Evolutionary conservation across 257 asterid genomes (phyloP).

Genomic region (Solanum boliviense): DNA sequence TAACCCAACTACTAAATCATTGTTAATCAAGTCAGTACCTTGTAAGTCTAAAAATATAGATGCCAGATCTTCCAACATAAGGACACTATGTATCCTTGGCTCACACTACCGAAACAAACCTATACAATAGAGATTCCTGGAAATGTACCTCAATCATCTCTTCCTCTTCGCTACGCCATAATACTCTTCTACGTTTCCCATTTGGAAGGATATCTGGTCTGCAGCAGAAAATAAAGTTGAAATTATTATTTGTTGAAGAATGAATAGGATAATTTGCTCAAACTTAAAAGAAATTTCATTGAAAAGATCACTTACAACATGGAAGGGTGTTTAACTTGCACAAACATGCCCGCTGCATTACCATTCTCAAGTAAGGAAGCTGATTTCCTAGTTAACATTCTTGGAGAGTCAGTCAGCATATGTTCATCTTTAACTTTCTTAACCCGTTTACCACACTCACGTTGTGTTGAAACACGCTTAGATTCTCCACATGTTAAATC

Average conservation of each 20-base stretch:
- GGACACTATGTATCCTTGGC: background rate
- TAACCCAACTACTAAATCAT: background rate
- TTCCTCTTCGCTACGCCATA: slow-evolving; percentile 58
- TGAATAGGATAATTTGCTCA: background rate
- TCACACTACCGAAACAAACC: background rate
- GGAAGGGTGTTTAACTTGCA: slow-evolving; percentile 9
- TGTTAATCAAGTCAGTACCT: background rate
- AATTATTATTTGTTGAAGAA: background rate
- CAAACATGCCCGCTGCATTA: slow-evolving; percentile 11
- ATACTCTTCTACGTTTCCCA: slow-evolving; percentile 31
- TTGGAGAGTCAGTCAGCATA: slow-evolving; percentile 6
- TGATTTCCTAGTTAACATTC: slow-evolving; percentile 21
- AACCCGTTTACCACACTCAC: slow-evolving; percentile 5
- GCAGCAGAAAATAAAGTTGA: slow-evolving; percentile 15
- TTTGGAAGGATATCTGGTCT: slow-evolving; percentile 16
- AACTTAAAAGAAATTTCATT: background rate
- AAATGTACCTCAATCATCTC: slow-evolving; percentile 47
- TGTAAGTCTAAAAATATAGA: background rate
- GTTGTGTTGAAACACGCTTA: slow-evolving; percentile 9
- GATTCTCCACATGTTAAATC: slow-evolving; percentile 3
- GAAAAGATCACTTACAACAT: slow-evolving; percentile 23
- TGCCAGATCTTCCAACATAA: background rate
- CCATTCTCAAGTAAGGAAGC: slow-evolving; percentile 13
- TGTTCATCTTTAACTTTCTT: slow-evolving; percentile 12
- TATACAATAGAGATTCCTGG: background rate